Conservation (phyloP, 2,329 filamentous ascomycete genomes). For the Knufia fluminis region DNA sequence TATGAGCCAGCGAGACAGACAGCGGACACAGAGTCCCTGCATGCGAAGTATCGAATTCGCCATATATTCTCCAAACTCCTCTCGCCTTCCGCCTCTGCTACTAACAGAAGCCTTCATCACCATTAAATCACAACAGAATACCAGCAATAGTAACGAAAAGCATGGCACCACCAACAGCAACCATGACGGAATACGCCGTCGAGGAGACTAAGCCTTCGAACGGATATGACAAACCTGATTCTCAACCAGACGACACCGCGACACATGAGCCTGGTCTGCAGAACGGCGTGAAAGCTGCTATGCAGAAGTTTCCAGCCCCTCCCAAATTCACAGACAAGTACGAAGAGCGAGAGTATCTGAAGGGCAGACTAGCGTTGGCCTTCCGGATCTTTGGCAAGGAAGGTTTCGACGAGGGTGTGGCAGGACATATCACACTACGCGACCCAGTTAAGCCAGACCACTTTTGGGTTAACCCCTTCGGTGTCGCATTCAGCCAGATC, state of each 20-base stretch:
- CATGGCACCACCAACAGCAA: conserved; percentile 17
- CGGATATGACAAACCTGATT: conserved; percentile 16
- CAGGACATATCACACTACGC: conserved; percentile 54
- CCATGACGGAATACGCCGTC: conserved; percentile 13
- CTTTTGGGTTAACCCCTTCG: conserved; percentile 62
- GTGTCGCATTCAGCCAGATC: conserved; percentile 52
- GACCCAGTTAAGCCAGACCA: conserved; percentile 51
- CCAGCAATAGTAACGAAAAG: background rate
- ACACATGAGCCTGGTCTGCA: conserved; percentile 15
- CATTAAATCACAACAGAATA: background rate
- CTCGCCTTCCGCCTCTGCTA: background rate
- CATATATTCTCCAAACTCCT: background rate
- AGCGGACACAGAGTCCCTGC: background rate
- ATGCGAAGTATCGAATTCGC: background rate
- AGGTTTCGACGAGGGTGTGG: conserved; percentile 52
- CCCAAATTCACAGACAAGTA: conserved; percentile 35
- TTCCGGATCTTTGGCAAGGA: conserved; percentile 52
- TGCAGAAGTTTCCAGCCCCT: conserved; percentile 19
- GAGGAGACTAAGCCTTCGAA: conserved; percentile 8
- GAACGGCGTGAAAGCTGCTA: conserved; percentile 9
- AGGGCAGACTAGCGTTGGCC: conserved; percentile 45
- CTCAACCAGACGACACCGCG: conserved; percentile 17
- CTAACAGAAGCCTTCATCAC: background rate
- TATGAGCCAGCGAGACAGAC: background rate
- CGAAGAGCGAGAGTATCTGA: conserved; percentile 45